Evolutionary conservation across 768 basidiomycete genomes (phyloP), one percentile per base, ranked within the genome.

Genomic region (Mycena crocata): DNA sequence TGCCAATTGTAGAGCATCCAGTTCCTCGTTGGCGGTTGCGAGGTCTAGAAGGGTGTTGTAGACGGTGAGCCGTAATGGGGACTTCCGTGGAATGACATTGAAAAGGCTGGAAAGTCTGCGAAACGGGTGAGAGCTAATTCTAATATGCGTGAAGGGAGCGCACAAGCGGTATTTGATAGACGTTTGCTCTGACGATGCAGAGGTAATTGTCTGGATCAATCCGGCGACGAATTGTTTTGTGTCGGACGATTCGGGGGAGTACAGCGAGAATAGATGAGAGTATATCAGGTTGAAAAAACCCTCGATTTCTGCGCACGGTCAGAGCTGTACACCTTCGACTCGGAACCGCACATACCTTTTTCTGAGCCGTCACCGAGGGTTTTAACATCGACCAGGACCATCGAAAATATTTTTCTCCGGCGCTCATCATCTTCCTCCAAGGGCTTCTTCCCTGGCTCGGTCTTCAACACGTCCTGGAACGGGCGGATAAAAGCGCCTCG

Each of bases 241-340:
- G 76, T 90, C 88, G 21, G 86, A 75, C 7, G 88, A 85, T 61
- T 87, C 84, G 50, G 79, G 66, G 9, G 87, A 78, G 78, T 87
- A 90, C 28, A 92, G 79, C 13, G 85, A 77, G 68, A 92, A 85
- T 40, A 94, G 74, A 79, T 94, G 92, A 3, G 93, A 86, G 72
- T 87, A 91, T 45, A 95, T 75, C 35, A 95, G 84, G 77, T 94
- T 94, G 84, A 94, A 95, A 78, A 94, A 95, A 23, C 94, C 94
- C 80, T 95, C 93, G 68, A 89, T 89, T 80, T 95, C 91, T 93
- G 75, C 26, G 24, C 34, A 57, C 32, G 32, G 42, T 72, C 7
- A 73, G 37, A 44, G 26, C 40, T 44, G 23, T 23, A 10, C 49
- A 23, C 24, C 5, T 50, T 23, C 9, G 26, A 31, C 21, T 37